Percentiles rank a stretch among this genome's conserved stretches.
Conservation (phyloP, 345 rosid species). For the Camelina hispida region DNA sequence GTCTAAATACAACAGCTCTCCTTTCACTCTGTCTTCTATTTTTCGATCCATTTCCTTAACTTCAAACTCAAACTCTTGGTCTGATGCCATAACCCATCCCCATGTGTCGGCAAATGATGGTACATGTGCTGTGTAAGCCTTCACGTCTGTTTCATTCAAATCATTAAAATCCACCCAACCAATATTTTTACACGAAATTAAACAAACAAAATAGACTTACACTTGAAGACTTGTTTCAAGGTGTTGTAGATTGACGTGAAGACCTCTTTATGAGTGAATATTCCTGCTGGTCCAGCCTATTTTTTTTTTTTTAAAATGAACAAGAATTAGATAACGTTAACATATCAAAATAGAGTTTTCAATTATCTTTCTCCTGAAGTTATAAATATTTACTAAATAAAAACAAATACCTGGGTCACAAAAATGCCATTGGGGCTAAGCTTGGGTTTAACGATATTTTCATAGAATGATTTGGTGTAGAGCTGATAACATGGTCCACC, state of each 20-base stretch:
- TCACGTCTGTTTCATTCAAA: slow-evolving; percentile 61
- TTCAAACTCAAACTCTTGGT: slow-evolving; percentile 63
- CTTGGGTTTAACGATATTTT: slow-evolving; percentile 74
- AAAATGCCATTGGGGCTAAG: slow-evolving; percentile 80
- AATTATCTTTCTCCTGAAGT: not conserved
- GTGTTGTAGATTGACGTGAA: slow-evolving; percentile 93
- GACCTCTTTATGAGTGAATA: slow-evolving; percentile 93
- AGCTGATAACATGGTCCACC: slow-evolving; percentile 99
- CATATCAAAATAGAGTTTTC: not conserved
- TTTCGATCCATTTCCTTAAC: slow-evolving; percentile 72
- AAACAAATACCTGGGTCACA: slow-evolving; percentile 72
- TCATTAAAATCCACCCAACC: slow-evolving; percentile 4
- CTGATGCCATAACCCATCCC: slow-evolving; percentile 99
- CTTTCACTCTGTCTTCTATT: slow-evolving; percentile 67
- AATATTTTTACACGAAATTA: not conserved
- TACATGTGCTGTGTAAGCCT: slow-evolving; percentile 88
- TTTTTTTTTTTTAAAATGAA: too few species aligned
- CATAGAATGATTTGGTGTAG: slow-evolving; percentile 89
- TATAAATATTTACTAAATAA: not conserved
- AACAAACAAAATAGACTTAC: slow-evolving; percentile 46
- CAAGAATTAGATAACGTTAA: too few species aligned
- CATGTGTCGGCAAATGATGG: slow-evolving; percentile 98
- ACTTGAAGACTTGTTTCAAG: slow-evolving; percentile 82
- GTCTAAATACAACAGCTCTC: slow-evolving; percentile 71
- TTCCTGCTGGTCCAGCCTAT: slow-evolving; percentile 97